Evolutionary conservation across 257 asterid genomes (phyloP).

Genomic region (Solanum pimpinellifolium): DNA sequence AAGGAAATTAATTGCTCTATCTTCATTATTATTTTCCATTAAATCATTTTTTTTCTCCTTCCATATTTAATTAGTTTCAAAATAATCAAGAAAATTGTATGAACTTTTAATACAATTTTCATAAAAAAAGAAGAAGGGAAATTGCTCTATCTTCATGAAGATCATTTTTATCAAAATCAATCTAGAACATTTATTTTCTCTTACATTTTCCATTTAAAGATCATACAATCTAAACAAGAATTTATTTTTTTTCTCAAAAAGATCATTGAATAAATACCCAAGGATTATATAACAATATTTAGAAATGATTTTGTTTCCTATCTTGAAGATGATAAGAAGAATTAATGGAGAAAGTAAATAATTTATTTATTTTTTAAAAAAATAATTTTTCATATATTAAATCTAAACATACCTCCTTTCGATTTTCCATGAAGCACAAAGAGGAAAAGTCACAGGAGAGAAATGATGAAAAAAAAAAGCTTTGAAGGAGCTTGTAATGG

Average conservation of each 20-base stretch:
- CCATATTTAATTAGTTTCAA: not conserved
- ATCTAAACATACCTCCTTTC: not conserved
- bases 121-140: too few relatives aligned
- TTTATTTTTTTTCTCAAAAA: not conserved
- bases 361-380: too few relatives aligned
- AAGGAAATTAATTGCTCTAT: not conserved
- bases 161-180: not conserved
- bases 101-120: not conserved
- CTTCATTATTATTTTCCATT: not conserved
- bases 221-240: not conserved
- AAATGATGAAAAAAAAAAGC: not conserved
- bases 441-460: not conserved
- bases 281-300: not conserved
- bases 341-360: not conserved
- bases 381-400: not conserved
- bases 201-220: not conserved
- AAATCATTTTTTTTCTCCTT: not conserved
- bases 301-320: not conserved
- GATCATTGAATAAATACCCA: not conserved
- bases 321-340: not conserved
- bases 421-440: not conserved
- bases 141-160: not conserved
- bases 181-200: not conserved
- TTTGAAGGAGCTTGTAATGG: not conserved
- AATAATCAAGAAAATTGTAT: not conserved